Evolutionary conservation across 306 rosid species (phyloP).

Genomic region (Comarum palustre): DNA sequence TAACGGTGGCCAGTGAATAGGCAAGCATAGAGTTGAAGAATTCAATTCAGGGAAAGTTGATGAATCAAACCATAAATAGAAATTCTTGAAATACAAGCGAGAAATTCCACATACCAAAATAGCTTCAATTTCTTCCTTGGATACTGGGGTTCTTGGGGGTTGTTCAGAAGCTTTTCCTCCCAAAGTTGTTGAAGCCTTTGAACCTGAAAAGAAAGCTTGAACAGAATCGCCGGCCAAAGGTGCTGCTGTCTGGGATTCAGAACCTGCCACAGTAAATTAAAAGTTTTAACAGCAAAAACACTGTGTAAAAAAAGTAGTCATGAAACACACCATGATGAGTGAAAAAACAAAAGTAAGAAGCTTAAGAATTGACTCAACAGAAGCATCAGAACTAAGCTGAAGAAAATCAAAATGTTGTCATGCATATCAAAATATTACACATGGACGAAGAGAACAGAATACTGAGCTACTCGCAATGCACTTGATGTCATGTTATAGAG

Average conservation of each 20-base stretch:
- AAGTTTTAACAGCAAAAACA: neutral
- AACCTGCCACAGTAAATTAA: slow-evolving; percentile 39
- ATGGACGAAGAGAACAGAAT: neutral
- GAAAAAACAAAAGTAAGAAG: neutral
- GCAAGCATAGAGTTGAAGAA: slow-evolving; percentile 1
- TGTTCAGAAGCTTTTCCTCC: slow-evolving; percentile 97
- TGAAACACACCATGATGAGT: neutral
- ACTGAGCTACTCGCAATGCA: neutral
- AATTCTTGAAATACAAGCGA: slow-evolving; percentile 8
- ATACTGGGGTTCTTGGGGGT: slow-evolving; percentile 80
- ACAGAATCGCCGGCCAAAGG: slow-evolving; percentile 36
- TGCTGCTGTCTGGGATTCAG: slow-evolving; percentile 41
- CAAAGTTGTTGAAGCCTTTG: slow-evolving; percentile 39
- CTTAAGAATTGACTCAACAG: neutral
- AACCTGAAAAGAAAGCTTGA: slow-evolving; percentile 46
- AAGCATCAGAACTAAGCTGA: neutral
- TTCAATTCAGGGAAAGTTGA: neutral
- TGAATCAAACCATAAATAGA: neutral
- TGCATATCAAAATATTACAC: neutral
- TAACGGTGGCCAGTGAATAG: neutral
- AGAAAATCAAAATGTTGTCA: neutral
- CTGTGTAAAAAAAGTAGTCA: neutral
- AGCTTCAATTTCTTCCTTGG: slow-evolving; percentile 88
- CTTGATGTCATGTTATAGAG: neutral
- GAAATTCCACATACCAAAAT: slow-evolving; percentile 61